Evolutionary conservation across 192 early-diverging fungal genomes (phyloP), one percentile per base, ranked within the genome.

Genomic region (Lobosporangium transversale): DNA sequence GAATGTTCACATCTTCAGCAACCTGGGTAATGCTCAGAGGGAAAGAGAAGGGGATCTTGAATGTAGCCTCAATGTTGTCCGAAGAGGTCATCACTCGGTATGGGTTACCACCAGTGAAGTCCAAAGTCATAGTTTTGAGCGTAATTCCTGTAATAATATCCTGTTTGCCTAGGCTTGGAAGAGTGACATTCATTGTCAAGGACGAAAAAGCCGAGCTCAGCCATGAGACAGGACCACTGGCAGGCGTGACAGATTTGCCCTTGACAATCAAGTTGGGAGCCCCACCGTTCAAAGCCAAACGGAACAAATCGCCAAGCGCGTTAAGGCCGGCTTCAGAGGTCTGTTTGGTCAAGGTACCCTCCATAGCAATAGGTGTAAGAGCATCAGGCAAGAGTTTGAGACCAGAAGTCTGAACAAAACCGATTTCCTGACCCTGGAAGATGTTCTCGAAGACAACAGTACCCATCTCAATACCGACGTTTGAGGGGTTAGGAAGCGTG

Each of bases 1-100:
- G 73, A 18, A 88, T 70, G 56, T 81, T 84, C 17, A 88, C 82
- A 43, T 85, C 71, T 48, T 86, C 81, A 55, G 83, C 70, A 18
- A 86, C 84, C 52, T 86, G 58, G 47, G 82, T 83, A 58, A 90
- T 85, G 30, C 64, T 80, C 29, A 90, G 64, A 35, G 83, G 71
- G 58, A 90, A 90, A 43, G 83, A 70, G 58, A 90, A 90, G 5
- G 89, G 89, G 48, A 90, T 86, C 17, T 80, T 51, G 80, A 84
- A 85, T 2, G 61, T 67, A 17, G 86, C 86, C 26, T 66, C 67
- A 20, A 90, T 83, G 44, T 70, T 42, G 43, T 80, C 65, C 24
- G 85, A 81, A n/a, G 74, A 62, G 10, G 81, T 71, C 59, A 74
- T 59, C 55, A 87, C 84, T 32, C 61, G 45, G 45, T 90, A 90